Base-by-base conservation (phyloP, 306 rosid species). In the Clitoria ternatea region DNA sequence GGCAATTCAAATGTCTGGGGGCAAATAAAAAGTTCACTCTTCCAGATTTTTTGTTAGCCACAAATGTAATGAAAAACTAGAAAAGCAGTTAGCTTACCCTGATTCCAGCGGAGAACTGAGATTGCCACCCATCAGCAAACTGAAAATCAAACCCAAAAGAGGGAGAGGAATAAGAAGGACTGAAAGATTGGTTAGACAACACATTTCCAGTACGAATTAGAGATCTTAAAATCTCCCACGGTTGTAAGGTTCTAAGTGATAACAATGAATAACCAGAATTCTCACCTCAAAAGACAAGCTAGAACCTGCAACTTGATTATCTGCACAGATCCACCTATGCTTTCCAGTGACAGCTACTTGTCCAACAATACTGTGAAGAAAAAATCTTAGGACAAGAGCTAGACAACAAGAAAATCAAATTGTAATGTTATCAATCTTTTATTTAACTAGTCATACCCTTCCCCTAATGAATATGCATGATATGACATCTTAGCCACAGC, bases 401-500 rank as follows among this genome's bases (percentile, higher is more conserved):
- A 68, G 30, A 27, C 36, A 75, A 14, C 52, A 50, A 27, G 24
- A 55, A 36, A 59, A 72, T 19, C 35, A 23, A 75, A 79, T 56
- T 22, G 45, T 17, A 43, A 44, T 14, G 62, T 42, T 30, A 48
- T 27, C 59, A 40, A 39, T 33, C 6, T 50, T 55, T 26, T 19
- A 59, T 79, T 40, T 69, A 43, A 74, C 29, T 74, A 81, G 27
- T 29, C 80, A 66, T 95, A 95, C 99, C 99, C 99, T 91, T 91
- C 96, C 43, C 96, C 99, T 44, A 95, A 82, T 39, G 96, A 85
- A 84, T 89, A 88, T 52, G 86, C 92, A 76, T 81, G 96, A 82
- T 86, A 86, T 3, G 96, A 86, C 97, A 95, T 87, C 81, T 89
- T 89, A 53, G 96, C 96, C 85, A 91, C 82, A 5, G 97, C 96